Conservation (phyloP, 352 stramenopile genomes). For the Globisporangium cederbergense region DNA sequence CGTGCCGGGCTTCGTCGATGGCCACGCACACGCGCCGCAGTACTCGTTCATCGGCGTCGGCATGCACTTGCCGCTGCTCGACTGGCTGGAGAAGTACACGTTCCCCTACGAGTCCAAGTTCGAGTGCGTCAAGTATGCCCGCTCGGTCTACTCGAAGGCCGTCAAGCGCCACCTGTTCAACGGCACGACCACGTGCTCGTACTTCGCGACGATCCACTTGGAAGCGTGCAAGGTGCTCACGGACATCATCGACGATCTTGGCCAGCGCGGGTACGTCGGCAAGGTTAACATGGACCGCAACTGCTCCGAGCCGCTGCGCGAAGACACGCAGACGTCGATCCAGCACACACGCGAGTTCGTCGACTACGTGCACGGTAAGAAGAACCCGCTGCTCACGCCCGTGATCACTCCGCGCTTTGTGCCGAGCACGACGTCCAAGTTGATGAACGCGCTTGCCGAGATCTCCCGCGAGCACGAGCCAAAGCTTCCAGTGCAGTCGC, state of each 20-base stretch:
- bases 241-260: constrained; percentile 77
- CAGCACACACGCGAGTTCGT: constrained; percentile 86
- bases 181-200: constrained; percentile 93
- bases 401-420: constrained; percentile 94
- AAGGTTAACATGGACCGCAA: constrained; percentile 98
- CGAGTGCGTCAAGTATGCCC: constrained; percentile 53
- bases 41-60: constrained; percentile 92
- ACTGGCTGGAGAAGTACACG: constrained; percentile 94
- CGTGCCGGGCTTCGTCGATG: constrained; percentile 92
- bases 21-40: constrained; percentile 93
- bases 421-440: constrained; percentile 75
- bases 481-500: constrained; percentile 85
- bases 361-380: constrained; percentile 75
- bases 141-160: constrained; percentile 84
- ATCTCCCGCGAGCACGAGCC: constrained; percentile 80
- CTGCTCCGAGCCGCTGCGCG: constrained; percentile 67
- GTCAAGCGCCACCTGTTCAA: constrained; percentile 83
- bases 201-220: constrained; percentile 92
- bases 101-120: constrained; percentile 92
- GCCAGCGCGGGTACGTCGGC: constrained; percentile 90
- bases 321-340: constrained; percentile 85
- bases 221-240: constrained; percentile 89
- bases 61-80: constrained; percentile 90
- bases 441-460: constrained; percentile 79
- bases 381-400: constrained; percentile 75